Percentiles rank a stretch among this genome's conserved stretches.
These are phyloP conservation scores for Claviceps sp. DNA, from an alignment of 2,329 filamentous ascomycete genomes.

Conservation along the genomic window DNA sequence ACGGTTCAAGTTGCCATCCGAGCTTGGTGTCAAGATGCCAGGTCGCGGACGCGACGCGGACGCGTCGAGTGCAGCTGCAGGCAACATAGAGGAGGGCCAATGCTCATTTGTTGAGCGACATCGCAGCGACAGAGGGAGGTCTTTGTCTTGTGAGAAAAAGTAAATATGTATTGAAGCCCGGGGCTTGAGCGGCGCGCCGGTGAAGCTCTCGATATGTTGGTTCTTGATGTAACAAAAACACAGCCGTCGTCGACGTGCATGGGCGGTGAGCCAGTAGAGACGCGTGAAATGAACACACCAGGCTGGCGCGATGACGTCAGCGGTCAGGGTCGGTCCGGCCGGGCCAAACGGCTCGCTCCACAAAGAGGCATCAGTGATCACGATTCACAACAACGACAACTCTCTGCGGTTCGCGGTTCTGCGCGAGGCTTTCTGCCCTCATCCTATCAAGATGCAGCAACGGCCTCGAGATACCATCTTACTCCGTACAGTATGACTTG, in stretches of 20 bases:
- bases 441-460: too few species aligned
- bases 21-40: constrained; percentile 27
- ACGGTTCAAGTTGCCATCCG: constrained; percentile 25
- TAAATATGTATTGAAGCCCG: background rate
- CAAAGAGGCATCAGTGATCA: too few species aligned
- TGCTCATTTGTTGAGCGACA: constrained; percentile 5
- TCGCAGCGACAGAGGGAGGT: background rate
- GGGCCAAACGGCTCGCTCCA: too few species aligned
- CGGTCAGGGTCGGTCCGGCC: too few species aligned
- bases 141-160: background rate
- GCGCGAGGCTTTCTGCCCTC: too few species aligned
- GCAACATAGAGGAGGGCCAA: constrained; percentile 17
- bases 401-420: too few species aligned
- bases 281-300: background rate
- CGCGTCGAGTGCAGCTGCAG: constrained; percentile 19
- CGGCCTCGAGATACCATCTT: too few species aligned
- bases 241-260: background rate
- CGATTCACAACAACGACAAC: too few species aligned
- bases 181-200: background rate
- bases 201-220: background rate
- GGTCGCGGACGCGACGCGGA: constrained; percentile 38
- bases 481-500: too few species aligned
- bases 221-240: background rate
- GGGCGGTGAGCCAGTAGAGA: background rate
- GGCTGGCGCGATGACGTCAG: too few species aligned